Percentiles rank a stretch among this genome's conserved stretches.
Evolutionary conservation across 2,329 filamentous ascomycete species (phyloP).

Genomic region (Lithohypha guttulata): DNA sequence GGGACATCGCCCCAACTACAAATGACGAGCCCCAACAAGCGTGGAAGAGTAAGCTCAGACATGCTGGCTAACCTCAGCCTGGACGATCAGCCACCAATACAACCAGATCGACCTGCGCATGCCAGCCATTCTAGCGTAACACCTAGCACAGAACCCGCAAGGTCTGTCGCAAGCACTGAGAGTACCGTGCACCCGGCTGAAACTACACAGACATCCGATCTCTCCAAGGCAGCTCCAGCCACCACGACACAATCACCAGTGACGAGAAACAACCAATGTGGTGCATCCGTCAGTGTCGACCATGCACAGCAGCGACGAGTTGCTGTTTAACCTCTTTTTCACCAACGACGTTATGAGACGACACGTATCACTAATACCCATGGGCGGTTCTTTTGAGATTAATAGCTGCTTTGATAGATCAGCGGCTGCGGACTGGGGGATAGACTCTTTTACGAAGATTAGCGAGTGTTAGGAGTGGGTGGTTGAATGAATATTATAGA

Average conservation of each 20-base stretch:
- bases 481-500: too few relatives aligned
- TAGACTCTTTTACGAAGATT: too few relatives aligned
- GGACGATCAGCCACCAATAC: not conserved
- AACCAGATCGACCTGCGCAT: not conserved
- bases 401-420: too few relatives aligned
- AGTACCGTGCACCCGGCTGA: too few relatives aligned
- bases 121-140: not conserved
- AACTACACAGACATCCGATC: not conserved
- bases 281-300: not conserved
- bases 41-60: constrained; percentile 2
- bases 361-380: too few relatives aligned
- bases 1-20: too few relatives aligned
- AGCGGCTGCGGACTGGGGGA: too few relatives aligned
- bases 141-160: not conserved
- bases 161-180: not conserved
- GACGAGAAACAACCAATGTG: constrained; percentile 4
- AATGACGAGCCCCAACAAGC: too few relatives aligned
- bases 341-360: too few relatives aligned
- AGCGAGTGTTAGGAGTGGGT: too few relatives aligned
- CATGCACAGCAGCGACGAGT: not conserved
- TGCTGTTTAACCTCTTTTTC: too few relatives aligned
- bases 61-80: constrained; percentile 4
- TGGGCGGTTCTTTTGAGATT: too few relatives aligned
- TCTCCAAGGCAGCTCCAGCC: not conserved
- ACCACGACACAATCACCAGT: not conserved